Evolutionary conservation across 2,329 filamentous ascomycete species (phyloP).

Genomic region (Dactylonectria estremocensis): DNA sequence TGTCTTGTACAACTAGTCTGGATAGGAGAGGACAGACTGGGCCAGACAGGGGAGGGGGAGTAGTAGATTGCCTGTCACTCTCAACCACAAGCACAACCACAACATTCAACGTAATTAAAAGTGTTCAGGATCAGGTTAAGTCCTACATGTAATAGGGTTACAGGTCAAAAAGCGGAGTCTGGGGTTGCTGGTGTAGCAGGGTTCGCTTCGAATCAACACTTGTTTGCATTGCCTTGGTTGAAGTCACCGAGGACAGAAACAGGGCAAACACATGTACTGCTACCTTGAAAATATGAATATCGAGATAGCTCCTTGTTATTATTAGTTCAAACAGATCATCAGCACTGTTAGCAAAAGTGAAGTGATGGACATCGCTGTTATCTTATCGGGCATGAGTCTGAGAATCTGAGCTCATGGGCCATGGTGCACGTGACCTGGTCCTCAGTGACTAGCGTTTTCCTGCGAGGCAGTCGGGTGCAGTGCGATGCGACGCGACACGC

Average conservation of each 20-base stretch:
- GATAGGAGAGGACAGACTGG: background rate
- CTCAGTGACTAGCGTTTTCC: slow-evolving; percentile 36
- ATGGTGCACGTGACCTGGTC: slow-evolving; percentile 40
- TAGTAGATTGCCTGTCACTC: slow-evolving; percentile 1
- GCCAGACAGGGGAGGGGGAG: background rate
- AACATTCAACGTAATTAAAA: background rate
- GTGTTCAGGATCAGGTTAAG: slow-evolving; percentile 8
- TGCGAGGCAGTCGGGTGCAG: slow-evolving; percentile 18
- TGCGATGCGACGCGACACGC: slow-evolving; percentile 49
- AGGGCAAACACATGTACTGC: background rate
- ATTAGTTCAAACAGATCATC: background rate
- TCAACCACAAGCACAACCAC: slow-evolving; percentile 13
- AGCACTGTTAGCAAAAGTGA: too few relatives aligned
- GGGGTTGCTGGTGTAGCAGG: background rate
- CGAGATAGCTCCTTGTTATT: background rate
- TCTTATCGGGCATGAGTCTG: background rate
- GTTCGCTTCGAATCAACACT: background rate
- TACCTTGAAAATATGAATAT: background rate
- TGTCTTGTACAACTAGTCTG: slow-evolving; percentile 14
- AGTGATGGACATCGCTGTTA: background rate
- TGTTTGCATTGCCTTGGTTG: background rate
- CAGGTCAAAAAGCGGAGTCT: background rate
- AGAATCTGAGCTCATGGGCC: background rate
- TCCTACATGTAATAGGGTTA: background rate
- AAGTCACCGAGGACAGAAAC: background rate